Percentiles rank a stretch among this genome's conserved stretches.
phyloP scores from a whole-genome alignment of 2,329 filamentous ascomycete genomes.

The Aspergillus pseudoviridinutans region DNA sequence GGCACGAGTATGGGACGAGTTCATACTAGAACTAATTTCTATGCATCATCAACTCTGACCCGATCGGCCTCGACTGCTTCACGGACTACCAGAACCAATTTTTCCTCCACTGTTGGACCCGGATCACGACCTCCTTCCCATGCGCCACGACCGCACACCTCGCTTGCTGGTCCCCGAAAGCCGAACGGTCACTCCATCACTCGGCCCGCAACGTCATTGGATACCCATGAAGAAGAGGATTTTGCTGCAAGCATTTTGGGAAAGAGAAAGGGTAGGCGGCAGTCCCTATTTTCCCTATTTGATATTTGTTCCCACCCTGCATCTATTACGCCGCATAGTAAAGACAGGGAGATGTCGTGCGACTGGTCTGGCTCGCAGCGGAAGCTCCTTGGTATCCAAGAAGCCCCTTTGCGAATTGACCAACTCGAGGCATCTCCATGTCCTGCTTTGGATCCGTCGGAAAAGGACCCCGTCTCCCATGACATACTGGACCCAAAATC shows the following conservation, averaged over 20 bases:
- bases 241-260: conserved; percentile 33
- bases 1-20: conserved; percentile 39
- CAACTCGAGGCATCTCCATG: conserved; percentile 2
- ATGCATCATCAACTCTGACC: conserved; percentile 35
- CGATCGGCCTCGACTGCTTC: conserved; percentile 41
- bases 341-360: background rate
- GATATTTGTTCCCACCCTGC: background rate
- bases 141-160: conserved; percentile 49
- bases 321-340: background rate
- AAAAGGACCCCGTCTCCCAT: conserved; percentile 6
- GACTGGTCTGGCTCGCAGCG: background rate
- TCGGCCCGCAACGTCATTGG: conserved; percentile 42
- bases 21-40: conserved; percentile 37
- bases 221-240: conserved; percentile 38
- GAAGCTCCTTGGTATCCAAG: background rate
- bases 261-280: conserved; percentile 52
- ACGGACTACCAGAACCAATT: conserved; percentile 47
- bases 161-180: conserved; percentile 50
- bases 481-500: conserved; percentile 10
- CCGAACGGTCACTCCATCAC: conserved; percentile 41
- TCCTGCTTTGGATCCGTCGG: conserved; percentile 5
- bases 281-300: conserved; percentile 30
- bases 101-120: conserved; percentile 56
- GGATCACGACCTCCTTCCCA: conserved; percentile 46
- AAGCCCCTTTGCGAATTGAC: background rate